A percentile compares a stretch with the other conserved stretches of the same genome.
These are phyloP conservation scores for Rhodosporidiobolus sp. DNA, from an alignment of 768 basidiomycete genomes.

Conservation along the genomic window DNA sequence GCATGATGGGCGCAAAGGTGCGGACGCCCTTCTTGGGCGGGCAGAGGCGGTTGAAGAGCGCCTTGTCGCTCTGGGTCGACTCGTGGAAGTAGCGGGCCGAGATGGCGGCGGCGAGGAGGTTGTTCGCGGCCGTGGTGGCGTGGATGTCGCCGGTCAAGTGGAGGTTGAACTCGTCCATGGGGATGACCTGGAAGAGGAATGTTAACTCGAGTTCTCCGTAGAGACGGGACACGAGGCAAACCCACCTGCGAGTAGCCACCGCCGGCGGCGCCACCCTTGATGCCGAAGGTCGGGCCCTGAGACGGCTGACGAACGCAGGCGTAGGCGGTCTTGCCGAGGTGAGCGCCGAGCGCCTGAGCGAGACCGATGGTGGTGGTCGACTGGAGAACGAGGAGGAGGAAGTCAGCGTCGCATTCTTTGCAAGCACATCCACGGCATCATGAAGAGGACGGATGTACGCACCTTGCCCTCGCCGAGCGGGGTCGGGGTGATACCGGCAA, in stretches of 20 bases:
- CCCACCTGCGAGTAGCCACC: slow-evolving; percentile 86
- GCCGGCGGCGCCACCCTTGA: slow-evolving; percentile 97
- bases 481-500: slow-evolving; percentile 60
- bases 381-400: slow-evolving; percentile 81
- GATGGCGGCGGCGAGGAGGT: slow-evolving; percentile 89
- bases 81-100: slow-evolving; percentile 98
- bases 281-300: slow-evolving; percentile 97
- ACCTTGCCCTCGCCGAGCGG: background rate
- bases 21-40: slow-evolving; percentile 90
- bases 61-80: slow-evolving; percentile 91
- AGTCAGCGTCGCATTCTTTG: slow-evolving; percentile 68
- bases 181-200: slow-evolving; percentile 62
- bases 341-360: slow-evolving; percentile 91
- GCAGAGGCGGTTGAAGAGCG: slow-evolving; percentile 84
- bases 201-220: slow-evolving; percentile 5
- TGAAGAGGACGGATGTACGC: too few relatives aligned
- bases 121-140: slow-evolving; percentile 95
- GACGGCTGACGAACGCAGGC: slow-evolving; percentile 97
- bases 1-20: slow-evolving; percentile 91
- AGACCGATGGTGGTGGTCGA: slow-evolving; percentile 97
- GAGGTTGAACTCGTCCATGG: slow-evolving; percentile 99
- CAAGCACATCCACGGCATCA: background rate
- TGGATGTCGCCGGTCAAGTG: slow-evolving; percentile 95
- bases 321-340: slow-evolving; percentile 85
- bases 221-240: background rate